These are phyloP conservation scores for Plasmodium blacklocki DNA, from an alignment of 169 alveolate species.

Conservation along the genomic window DNA sequence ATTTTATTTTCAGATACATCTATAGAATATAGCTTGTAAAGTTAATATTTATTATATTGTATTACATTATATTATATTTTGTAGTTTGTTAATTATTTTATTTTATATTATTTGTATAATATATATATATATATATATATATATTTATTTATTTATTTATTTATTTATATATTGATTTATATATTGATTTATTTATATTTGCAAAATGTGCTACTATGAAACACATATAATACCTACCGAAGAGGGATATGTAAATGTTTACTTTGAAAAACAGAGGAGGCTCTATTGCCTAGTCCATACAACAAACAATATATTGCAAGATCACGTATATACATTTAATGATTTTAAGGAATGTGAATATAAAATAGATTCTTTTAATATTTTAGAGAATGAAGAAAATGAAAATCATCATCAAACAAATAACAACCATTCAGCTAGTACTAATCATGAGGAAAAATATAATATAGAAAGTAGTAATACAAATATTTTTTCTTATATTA, in stretches of 20 bases:
- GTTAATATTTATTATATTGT: too few species aligned
- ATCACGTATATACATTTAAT: conserved; percentile 46
- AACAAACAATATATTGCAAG: conserved; percentile 71
- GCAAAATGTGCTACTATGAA: conserved; percentile 52
- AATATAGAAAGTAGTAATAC: background rate
- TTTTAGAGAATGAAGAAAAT: background rate
- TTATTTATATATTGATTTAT: too few species aligned
- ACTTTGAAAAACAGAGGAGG: conserved; percentile 64
- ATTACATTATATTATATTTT: too few species aligned
- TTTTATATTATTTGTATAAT: too few species aligned
- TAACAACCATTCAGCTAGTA: background rate
- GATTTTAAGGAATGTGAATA: conserved; percentile 54
- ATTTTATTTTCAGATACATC: too few species aligned
- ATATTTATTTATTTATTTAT: background rate
- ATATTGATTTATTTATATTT: background rate
- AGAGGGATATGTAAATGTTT: conserved; percentile 55
- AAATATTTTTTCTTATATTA: conserved; percentile 17
- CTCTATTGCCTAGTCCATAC: conserved; percentile 71
- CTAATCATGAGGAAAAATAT: background rate
- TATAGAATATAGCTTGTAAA: too few species aligned
- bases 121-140: background rate
- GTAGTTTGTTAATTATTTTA: too few species aligned
- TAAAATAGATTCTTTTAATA: background rate
- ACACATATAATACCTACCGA: conserved; percentile 48
- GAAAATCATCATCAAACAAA: conserved; percentile 1